Conservation (phyloP, 805 yeast species). For the Myxozyma nipponensis region DNA sequence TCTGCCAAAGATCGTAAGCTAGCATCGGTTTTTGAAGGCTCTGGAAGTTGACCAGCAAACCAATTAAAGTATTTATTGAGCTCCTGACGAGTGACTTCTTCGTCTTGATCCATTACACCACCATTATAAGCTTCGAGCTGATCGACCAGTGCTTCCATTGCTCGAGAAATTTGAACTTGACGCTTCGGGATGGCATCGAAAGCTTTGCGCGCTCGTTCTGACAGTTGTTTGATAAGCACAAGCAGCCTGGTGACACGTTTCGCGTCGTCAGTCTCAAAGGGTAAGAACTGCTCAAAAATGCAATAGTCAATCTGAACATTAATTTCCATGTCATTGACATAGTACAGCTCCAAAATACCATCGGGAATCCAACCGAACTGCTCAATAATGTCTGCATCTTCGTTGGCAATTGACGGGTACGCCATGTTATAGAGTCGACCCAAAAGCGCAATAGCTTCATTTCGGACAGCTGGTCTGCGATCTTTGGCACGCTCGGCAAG, state of each 20-base stretch:
- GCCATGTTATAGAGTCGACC: constrained; percentile 55
- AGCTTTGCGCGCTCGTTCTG: constrained; percentile 57
- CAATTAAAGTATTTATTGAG: constrained; percentile 45
- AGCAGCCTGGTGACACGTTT: constrained; percentile 54
- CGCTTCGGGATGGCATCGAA: constrained; percentile 66
- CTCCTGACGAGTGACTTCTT: constrained; percentile 7
- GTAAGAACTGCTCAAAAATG: constrained; percentile 58
- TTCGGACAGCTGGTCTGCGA: constrained; percentile 60
- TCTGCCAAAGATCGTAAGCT: constrained; percentile 52
- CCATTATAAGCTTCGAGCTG: constrained; percentile 23
- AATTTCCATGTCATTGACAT: constrained; percentile 66
- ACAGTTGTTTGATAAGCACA: constrained; percentile 47
- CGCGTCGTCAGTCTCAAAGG: constrained; percentile 43
- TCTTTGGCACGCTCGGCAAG: constrained; percentile 68
- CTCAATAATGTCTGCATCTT: constrained; percentile 35
- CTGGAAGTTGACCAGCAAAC: constrained; percentile 58
- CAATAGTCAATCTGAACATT: constrained; percentile 61
- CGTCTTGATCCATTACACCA: constrained; percentile 10
- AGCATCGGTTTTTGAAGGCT: constrained; percentile 45
- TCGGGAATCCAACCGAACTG: constrained; percentile 57
- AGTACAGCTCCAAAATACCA: constrained; percentile 58
- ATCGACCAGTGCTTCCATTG: constrained; percentile 47
- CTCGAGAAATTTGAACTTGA: constrained; percentile 40
- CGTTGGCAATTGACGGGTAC: constrained; percentile 33
- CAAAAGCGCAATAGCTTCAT: constrained; percentile 51